Evolutionary conservation across 139 green algal genomes (phyloP), one percentile per base, ranked within the genome.

Genomic region (Picochlorum sp.): DNA sequence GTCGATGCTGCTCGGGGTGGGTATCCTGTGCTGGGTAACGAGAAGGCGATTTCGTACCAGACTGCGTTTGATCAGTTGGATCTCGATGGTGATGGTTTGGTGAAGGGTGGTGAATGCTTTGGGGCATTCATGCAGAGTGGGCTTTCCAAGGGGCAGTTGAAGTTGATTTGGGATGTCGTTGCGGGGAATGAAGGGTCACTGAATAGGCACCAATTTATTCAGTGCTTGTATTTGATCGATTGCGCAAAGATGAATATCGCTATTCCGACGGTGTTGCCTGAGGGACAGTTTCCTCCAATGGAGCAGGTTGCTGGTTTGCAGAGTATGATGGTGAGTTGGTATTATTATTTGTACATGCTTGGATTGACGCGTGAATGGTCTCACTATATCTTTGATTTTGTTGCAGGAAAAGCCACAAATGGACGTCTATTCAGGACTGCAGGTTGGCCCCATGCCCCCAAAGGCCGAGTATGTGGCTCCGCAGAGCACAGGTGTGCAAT

Each of bases 161-260:
- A 79, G 70, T 72, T 79, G 34, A 71, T 88, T 44, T 89, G 86
- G 76, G 76, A 75, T 21, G 66, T 77, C 62, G 86, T 91, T 57
- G 85, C 87, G 1, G 86, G 85, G 10, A 54, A 79, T 54, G 69
- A 73, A 20, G 75, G 83, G 8, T 45, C 60, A 15, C 78, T 96
- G 23, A 84, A 70, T 15, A 20, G 54, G 45, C 38, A 69, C 28
- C 84, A 95, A 70, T 94, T 92, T 45, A 44, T 90, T 31, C 59
- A 79, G 31, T 81, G 65, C 49, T 65, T 90, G 24, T 90, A 94
- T 76, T 71, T 96, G 7, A 91, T 93, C 49, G 88, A 94, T 38
- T 64, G 62, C 26, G 55, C 73, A 15, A 82, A 78, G 60, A 52
- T 54, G 7, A 80, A 82, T n/a, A 66, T 75, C 50, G 49, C 62